Evolutionary conservation across 345 rosid genomes (phyloP), one percentile per base, ranked within the genome.

Genomic region (Camelina laxa): DNA sequence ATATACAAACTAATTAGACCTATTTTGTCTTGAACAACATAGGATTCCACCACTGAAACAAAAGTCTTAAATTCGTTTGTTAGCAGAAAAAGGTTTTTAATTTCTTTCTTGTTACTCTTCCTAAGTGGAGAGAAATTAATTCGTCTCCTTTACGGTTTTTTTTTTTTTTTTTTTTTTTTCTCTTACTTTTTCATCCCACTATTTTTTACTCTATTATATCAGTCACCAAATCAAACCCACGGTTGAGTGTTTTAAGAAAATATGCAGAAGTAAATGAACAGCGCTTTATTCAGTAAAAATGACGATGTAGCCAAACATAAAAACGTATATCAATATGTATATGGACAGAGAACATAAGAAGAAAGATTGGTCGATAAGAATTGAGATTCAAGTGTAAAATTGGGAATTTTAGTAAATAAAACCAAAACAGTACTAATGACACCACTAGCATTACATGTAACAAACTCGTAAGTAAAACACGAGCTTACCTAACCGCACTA

Each of bases 61-160:
- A 53, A 53, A 53, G 4, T 11, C 3, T 20, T 11, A 20, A 53
- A 53, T 11, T 11, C 3, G 4, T 11, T 51, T 51, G 30, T 51
- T 21, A 6, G 2, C 1, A 27, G n/a, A 6, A 53, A 54, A 54
- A 24, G 17, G 33, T 53, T 13, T 13, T 7, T 30, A 9, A 3
- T 56, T 19, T 33, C 61, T 31, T 57, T 57, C 41, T n/a, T 31
- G 21, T n/a, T 57, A 57, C 62, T 57, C 62, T 31, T 57, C 41
- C 2, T 31, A 57, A 57, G 14, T 57, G 62, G 62, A 4, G 62
- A 57, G 22, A 31, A 31, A 16, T n/a, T 57, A 57, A 31, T 16
- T 30, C 20, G 6, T 30, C 60, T 8, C 20, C 60, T 27, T 56
- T 30, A 56, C 20, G 39, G 41, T 9, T 30, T 27, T 55, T 3